Percentiles rank a stretch among this genome's conserved stretches.
Conservation (phyloP, 2,329 filamentous ascomycete species). For the Fusarium nurragi region DNA sequence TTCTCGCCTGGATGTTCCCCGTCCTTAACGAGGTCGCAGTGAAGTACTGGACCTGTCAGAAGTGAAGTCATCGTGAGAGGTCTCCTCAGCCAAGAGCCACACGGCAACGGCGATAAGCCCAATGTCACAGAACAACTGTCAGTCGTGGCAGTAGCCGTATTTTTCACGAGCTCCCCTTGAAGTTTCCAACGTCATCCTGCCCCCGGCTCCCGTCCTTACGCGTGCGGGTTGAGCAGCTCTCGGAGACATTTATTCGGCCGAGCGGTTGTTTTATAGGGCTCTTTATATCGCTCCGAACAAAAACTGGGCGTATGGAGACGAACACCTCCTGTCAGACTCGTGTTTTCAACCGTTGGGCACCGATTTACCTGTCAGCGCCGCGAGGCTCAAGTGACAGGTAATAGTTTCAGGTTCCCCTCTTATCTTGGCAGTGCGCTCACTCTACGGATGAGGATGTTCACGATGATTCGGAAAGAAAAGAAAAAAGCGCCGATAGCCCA, state of each 20-base stretch:
- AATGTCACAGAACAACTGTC: constrained; percentile 11
- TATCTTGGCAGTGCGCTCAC: background rate
- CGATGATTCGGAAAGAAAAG: constrained; percentile 27
- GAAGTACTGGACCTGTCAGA: constrained; percentile 14
- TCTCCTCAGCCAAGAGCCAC: constrained; percentile 8
- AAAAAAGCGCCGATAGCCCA: constrained; percentile 20
- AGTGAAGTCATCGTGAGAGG: constrained; percentile 42
- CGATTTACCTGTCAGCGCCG: constrained; percentile 14
- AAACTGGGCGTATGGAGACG: constrained; percentile 24
- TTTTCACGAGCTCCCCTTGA: constrained; percentile 12
- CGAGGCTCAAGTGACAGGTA: constrained; percentile 23
- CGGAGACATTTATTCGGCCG: constrained; percentile 34
- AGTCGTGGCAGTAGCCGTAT: constrained; percentile 17
- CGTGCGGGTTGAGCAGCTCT: constrained; percentile 6
- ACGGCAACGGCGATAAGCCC: constrained; percentile 23
- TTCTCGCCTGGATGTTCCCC: constrained; percentile 13
- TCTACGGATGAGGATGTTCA: constrained; percentile 27
- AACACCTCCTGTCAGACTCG: constrained; percentile 19
- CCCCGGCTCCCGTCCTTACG: constrained; percentile 12
- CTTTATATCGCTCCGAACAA: constrained; percentile 18
- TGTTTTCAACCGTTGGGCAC: constrained; percentile 24
- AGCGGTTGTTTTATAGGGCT: constrained; percentile 31
- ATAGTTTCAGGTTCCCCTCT: constrained; percentile 12
- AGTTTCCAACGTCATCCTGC: constrained; percentile 32
- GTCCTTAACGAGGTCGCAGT: constrained; percentile 3